phyloP scores from a whole-genome alignment of 495 filamentous ascomycete species.

The Penicillium daleae region DNA sequence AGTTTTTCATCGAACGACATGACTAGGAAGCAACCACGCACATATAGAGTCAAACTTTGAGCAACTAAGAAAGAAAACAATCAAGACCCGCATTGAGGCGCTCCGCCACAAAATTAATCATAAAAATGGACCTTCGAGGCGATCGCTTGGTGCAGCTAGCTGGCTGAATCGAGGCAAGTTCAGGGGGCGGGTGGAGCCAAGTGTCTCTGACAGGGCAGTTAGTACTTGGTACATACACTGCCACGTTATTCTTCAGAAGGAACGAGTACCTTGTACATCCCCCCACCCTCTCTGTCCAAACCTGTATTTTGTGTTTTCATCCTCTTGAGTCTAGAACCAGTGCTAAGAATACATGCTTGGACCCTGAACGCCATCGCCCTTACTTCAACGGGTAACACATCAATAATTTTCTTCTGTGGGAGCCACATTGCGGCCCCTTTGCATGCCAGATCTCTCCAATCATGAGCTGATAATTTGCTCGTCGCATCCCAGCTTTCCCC shows the following conservation, averaged over 20 bases:
- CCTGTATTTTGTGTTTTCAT: not conserved
- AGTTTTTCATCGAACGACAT: not conserved
- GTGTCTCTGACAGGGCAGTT: not conserved
- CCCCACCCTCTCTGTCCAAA: not conserved
- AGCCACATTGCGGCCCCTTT: conserved; percentile 22
- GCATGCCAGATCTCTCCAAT: conserved; percentile 23
- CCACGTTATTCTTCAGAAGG: not conserved
- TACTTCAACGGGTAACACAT: conserved; percentile 8
- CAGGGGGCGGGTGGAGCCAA: conserved; percentile 1
- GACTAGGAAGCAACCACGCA: not conserved
- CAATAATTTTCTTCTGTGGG: conserved; percentile 3
- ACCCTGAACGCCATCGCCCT: conserved; percentile 17
- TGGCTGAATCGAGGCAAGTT: not conserved
- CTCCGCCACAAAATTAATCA: conserved; percentile 6
- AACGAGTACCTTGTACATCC: not conserved
- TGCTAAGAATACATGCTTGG: conserved; percentile 9
- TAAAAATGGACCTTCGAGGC: not conserved
- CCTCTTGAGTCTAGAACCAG: conserved; percentile 3
- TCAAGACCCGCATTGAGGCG: not conserved
- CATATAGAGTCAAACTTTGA: conserved; percentile 1
- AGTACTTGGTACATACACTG: not conserved
- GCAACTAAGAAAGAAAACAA: not conserved
- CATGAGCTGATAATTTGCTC: conserved; percentile 2
- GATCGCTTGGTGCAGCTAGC: not conserved
- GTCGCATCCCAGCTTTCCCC: not conserved